Evolutionary conservation across 129 eudicot genomes (phyloP), one percentile per base, ranked within the genome.

Genomic region (Centaurea solstitialis): DNA sequence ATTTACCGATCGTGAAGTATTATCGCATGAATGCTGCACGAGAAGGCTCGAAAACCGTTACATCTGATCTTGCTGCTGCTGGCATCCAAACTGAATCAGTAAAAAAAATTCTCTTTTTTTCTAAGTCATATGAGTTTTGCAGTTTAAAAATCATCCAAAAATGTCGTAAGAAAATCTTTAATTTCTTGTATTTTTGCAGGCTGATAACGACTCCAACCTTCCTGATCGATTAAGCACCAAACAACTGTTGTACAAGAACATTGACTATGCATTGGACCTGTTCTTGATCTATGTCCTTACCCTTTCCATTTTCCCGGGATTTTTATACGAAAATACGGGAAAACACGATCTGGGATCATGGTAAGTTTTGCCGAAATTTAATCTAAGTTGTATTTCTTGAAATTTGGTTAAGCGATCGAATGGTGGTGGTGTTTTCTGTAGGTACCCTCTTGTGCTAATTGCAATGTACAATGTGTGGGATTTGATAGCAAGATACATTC

Each of bases 261-360:
- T 86, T 33, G 97, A 93, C 75, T 93, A 93, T 80, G 86, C 74
- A 4, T 74, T 93, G 72, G 95, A 90, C 70, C 37, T 93, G 65
- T 93, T 47, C 69, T 57, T 93, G 17, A 90, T 90, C 72, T 90
- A 88, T 80, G 93, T 80, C 28, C 86, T 93, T 6, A 90, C 95
- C 76, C 69, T 93, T 17, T 93, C 97, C 8, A 93, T 93, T 73
- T 90, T 93, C 77, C 97, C 97, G 0, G 95, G 97, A 0, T 93
- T 93, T 68, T 69, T 90, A 50, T 86, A 80, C 73, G 97, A 92
- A 72, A 88, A 88, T 85, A 92, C 94, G 11, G 97, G 97, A 53
- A 28, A 65, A 5, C 95, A 93, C 65, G 78, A 80, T 4, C 76
- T 90, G 76, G 97, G 97, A 74, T 83, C 89, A 64, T 92, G 97